Base-by-base conservation (phyloP, 805 yeast genomes). In the Grigorovia humatica region DNA sequence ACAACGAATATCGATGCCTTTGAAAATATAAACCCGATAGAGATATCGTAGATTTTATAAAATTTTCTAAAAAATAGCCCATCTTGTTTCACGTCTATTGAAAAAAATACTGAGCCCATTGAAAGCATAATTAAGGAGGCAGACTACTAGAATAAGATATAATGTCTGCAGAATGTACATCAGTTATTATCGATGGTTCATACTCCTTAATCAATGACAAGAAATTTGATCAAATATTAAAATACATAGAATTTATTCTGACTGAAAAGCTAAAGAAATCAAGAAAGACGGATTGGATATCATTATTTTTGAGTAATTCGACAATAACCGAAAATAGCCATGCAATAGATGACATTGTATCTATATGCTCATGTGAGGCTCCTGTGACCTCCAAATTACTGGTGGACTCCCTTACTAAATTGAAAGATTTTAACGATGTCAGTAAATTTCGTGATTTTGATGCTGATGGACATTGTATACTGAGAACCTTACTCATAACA, bases 211-310 rank as follows among this genome's bases (percentile, higher is more conserved):
- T 58, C 1, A 38, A 44, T 1, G 48, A 51, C 1, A 58, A 53
- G 12, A 50, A 45, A 20, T 49, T 57, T 2, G 50, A 55, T 2
- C 56, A 58, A 17, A 56, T 59, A 1, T 38, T 54, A 15, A 55
- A 62, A n/a, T 64, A 64, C 48, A 46, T 66, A 20, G 67, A 64
- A 48, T 59, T 60, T 51, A 53, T 61, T 12, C 45, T 65, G 38
- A 48, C 63, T 46, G 59, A 59, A 35, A 66, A 66, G 51, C 57
- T 57, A 44, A 62, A 59, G 48, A 56, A 57, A 44, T 50, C 48
- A 27, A 61, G 70, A 30, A 66, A 64, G 57, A 66, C 70, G 1
- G 68, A 66, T 51, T 66, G 60, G 59, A 51, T 58, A 18, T 57
- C 58, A 49, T 55, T 60, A 43, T 58, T 53, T 44, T 43, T 61